Base-by-base conservation (phyloP, 1,139 yeast species). In the Taphrina betulina region DNA sequence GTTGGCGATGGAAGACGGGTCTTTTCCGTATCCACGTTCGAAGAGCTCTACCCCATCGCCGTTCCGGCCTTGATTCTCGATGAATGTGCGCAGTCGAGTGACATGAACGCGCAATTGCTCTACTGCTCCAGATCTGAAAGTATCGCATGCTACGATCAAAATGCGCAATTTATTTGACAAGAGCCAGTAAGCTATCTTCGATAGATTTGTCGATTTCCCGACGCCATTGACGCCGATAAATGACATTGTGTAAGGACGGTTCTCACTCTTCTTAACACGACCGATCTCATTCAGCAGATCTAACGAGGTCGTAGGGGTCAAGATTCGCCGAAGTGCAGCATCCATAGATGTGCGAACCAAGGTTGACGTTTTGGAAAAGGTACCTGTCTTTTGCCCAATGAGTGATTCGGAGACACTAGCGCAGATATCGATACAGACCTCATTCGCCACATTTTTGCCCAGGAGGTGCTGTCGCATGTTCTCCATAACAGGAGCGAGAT, bases 171-270 rank as follows among this genome's bases (percentile, higher is more conserved):
- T 82, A 69, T 92, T 92, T 68, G 90, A 96, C 58, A 92, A 72
- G 54, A 92, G 76, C 98, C 98, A 92, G 68, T 87, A 94, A 0
- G 96, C 98, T 57, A 92, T 74, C 70, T 90, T 92, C 36, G 97
- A 95, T 60, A 92, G 75, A 66, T 89, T 94, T 2, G 98, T 94
- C 0, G 96, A 90, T 69, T 94, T 92, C 24, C 98, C 98, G 33
- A 92, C 98, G 43, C 98, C 98, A 68, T 92, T 92, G 23, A 92
- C 98, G 31, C 98, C 98, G 29, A 92, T 98, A 17, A 92, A 94
- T 0, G 97, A 89, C 58, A 92, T 88, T 14, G 92, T 96, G 64
- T 88, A 92, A 1, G 98, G 97, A 2, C 72, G 63, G 19, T 67
- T 67, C 35, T 57, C 57, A 26, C 44, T 40, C 2, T 61, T 26